Conservation (phyloP, 257 asterid genomes). For the Primulina tabacum region DNA sequence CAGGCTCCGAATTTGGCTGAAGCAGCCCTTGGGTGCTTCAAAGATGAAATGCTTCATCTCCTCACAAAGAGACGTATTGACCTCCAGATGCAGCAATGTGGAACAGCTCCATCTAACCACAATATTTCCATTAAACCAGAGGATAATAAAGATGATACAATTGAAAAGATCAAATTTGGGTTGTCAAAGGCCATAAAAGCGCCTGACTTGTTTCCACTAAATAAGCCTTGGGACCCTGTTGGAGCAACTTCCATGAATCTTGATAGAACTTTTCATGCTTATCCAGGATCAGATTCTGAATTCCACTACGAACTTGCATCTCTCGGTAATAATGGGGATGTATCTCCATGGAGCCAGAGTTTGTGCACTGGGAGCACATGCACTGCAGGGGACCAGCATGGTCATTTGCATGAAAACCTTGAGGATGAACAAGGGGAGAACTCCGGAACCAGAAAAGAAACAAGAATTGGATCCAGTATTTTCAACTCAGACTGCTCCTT, state of each 20-base stretch:
- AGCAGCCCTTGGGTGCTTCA: constrained; percentile 93
- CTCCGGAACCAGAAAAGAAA: constrained; percentile 35
- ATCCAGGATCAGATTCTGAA: constrained; percentile 42
- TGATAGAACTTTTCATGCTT: constrained; percentile 32
- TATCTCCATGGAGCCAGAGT: constrained; percentile 60
- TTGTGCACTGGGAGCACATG: constrained; percentile 56
- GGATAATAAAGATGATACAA: constrained; percentile 41
- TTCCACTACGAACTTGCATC: constrained; percentile 48
- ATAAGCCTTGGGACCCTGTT: constrained; percentile 44
- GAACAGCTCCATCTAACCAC: constrained; percentile 22
- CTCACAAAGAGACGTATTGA: constrained; percentile 78
- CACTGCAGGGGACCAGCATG: constrained; percentile 44
- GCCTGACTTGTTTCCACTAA: constrained; percentile 22
- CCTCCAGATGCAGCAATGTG: constrained; percentile 59
- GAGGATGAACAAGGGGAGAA: constrained; percentile 44
- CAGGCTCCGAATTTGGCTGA: constrained; percentile 91
- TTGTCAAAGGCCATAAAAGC: constrained; percentile 61
- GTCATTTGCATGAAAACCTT: constrained; percentile 35
- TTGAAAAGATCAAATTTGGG: constrained; percentile 54
- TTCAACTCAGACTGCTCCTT: constrained; percentile 62
- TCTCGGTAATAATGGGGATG: constrained; percentile 44
- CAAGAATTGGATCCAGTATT: constrained; percentile 39
- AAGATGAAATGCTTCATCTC: constrained; percentile 95
- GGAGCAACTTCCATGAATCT: constrained; percentile 36
- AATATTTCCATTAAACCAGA: constrained; percentile 39